Percentiles rank a stretch among this genome's conserved stretches.
phyloP scores from a whole-genome alignment of 495 filamentous ascomycete species.

The Neurospora cerealis region DNA sequence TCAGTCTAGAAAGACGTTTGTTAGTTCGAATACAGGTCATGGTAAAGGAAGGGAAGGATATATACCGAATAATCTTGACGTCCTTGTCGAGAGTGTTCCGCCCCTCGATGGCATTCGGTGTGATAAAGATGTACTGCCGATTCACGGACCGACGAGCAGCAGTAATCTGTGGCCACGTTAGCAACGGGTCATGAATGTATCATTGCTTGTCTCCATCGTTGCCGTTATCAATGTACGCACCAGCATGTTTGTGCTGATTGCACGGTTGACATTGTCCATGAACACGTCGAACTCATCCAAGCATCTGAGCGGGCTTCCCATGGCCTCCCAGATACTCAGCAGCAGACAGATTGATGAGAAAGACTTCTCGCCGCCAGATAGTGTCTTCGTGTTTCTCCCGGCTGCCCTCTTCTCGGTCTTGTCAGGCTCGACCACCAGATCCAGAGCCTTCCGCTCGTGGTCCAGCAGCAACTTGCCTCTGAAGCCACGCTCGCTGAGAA shows the following conservation, averaged over 20 bases:
- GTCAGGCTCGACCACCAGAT: conserved; percentile 77
- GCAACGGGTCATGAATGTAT: not conserved
- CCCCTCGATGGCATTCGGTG: conserved; percentile 77
- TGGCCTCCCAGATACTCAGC: conserved; percentile 91
- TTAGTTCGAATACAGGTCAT: conserved; percentile 5
- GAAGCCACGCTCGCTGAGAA: conserved; percentile 82
- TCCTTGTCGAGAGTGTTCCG: conserved; percentile 56
- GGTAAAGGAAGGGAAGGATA: conserved; percentile 5
- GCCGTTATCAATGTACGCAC: conserved; percentile 37
- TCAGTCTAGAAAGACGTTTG: conserved; percentile 31
- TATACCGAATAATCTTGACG: conserved; percentile 76
- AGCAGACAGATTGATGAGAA: conserved; percentile 94
- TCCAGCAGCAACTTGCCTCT: conserved; percentile 71
- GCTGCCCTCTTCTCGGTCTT: conserved; percentile 52
- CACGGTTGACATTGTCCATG: conserved; percentile 95
- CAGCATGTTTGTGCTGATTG: conserved; percentile 90
- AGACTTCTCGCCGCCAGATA: conserved; percentile 94
- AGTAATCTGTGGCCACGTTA: conserved; percentile 46
- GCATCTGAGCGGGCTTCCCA: conserved; percentile 90
- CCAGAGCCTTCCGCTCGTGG: conserved; percentile 60
- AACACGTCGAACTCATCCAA: conserved; percentile 99
- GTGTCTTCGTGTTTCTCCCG: conserved; percentile 76
- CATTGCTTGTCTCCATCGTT: not conserved
- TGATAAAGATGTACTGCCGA: conserved; percentile 93
- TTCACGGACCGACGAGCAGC: conserved; percentile 78